Conservation (phyloP, 257 asterid genomes). For the Capsicum rhomboideum region DNA sequence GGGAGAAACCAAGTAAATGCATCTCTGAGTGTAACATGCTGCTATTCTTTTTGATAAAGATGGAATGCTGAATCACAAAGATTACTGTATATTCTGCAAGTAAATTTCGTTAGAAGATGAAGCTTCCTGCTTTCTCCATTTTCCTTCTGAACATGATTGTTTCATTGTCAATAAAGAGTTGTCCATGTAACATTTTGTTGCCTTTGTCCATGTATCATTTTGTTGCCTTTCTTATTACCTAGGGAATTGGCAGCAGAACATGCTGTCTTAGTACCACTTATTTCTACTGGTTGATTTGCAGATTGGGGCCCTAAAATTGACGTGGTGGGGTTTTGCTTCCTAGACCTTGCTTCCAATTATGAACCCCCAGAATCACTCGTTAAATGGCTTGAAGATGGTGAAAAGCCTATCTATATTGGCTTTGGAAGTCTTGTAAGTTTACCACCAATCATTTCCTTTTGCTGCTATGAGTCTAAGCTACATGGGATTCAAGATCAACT, state of each 20-base stretch:
- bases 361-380: conserved; percentile 66
- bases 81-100: not conserved
- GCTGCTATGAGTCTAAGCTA: not conserved
- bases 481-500: not conserved
- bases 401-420: conserved; percentile 79
- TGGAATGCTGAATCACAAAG: not conserved
- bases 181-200: not conserved
- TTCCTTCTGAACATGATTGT: not conserved
- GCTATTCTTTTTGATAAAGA: not conserved
- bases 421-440: conserved; percentile 94
- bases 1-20: not conserved
- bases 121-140: not conserved
- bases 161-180: not conserved
- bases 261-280: not conserved
- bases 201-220: not conserved
- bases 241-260: not conserved
- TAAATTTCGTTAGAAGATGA: not conserved
- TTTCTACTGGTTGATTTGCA: conserved; percentile 19
- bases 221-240: not conserved
- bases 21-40: not conserved
- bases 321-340: conserved; percentile 90
- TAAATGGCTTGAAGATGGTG: conserved; percentile 68
- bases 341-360: conserved; percentile 85
- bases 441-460: not conserved
- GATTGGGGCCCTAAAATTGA: conserved; percentile 95